Evolutionary conservation across 352 stramenopile genomes (phyloP), one percentile per base, ranked within the genome.

Genomic region (Globisporangium polare): DNA sequence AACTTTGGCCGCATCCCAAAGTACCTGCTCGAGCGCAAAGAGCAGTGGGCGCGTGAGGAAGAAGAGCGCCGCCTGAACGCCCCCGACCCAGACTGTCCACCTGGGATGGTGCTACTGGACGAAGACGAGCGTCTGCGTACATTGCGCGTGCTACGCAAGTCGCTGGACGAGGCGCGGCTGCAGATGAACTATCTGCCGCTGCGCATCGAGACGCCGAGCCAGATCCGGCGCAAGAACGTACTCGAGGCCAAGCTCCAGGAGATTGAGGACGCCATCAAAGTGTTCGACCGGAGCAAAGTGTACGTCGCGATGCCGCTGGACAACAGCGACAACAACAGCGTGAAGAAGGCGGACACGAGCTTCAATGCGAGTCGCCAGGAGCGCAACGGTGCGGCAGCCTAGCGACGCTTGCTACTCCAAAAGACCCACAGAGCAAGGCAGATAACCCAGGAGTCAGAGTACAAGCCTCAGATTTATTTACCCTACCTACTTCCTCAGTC

Each of bases 241-340:
- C 65, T 97, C 3, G 86, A 97, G 45, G 63, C 69, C 18, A 92
- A 94, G 53, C 65, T 97, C 17, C 82, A 83, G 58, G 89, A 97
- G 61, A 96, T 97, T 47, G 89, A 97, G 33, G 84, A 93, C 53
- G 89, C 90, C 22, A 95, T 97, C 68, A 83, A 81, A 31, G 86
- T 97, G 17, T 97, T 97, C 42, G 82, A 82, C 57, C 80, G 86
- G 12, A 42, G 72, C 0, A 97, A 94, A 72, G 89, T 97, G 26
- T 96, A 90, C 39, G 74, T 96, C n/a, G 67, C 83, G 20, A 78
- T 73, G 4, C 71, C 76, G 56, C 54, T 63, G 10, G 55, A 74
- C 57, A 41, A 47, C 24, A 61, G 35, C 52, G 20, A 7, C n/a
- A 39, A 15, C 12, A 47, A 18, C 12, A 47, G 45, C 35, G 27